Evolutionary conservation across 2,329 filamentous ascomycete species (phyloP).

Genomic region (Juglanconis oblonga): DNA sequence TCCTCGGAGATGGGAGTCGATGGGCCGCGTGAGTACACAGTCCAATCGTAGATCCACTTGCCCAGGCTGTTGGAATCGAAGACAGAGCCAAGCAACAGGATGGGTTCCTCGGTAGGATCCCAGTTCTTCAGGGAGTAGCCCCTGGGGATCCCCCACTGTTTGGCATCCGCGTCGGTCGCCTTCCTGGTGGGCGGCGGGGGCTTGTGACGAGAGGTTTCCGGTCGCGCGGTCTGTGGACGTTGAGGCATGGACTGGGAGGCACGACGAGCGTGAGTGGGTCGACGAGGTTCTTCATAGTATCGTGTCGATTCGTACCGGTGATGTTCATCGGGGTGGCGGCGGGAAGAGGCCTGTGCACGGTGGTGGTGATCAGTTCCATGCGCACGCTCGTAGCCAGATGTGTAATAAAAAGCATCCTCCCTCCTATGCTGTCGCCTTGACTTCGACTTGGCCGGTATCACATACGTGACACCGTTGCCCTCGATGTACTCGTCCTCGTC

Average conservation of each 20-base stretch:
- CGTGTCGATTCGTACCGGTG: conserved; percentile 43
- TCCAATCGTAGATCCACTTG: conserved; percentile 99
- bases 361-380: conserved; percentile 58
- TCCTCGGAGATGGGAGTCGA: conserved; percentile 83
- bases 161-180: conserved; percentile 59
- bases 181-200: conserved; percentile 32
- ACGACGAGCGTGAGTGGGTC: conserved; percentile 42
- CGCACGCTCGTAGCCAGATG: conserved; percentile 45
- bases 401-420: conserved; percentile 32
- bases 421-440: conserved; percentile 35
- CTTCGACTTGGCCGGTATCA: conserved; percentile 51
- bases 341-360: conserved; percentile 45
- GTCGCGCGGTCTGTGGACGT: conserved; percentile 51
- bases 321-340: conserved; percentile 28
- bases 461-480: conserved; percentile 50
- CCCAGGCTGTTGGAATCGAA: conserved; percentile 97
- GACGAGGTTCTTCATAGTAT: conserved; percentile 35
- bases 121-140: conserved; percentile 98
- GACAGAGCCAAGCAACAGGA: conserved; percentile 89
- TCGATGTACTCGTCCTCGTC: conserved; percentile 62
- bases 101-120: conserved; percentile 92
- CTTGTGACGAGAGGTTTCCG: conserved; percentile 39
- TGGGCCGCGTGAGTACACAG: conserved; percentile 82
- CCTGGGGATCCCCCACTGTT: conserved; percentile 70
- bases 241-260: conserved; percentile 49